Base-by-base conservation (phyloP, 805 yeast genomes). In the Wickerhamia fluorescens region DNA sequence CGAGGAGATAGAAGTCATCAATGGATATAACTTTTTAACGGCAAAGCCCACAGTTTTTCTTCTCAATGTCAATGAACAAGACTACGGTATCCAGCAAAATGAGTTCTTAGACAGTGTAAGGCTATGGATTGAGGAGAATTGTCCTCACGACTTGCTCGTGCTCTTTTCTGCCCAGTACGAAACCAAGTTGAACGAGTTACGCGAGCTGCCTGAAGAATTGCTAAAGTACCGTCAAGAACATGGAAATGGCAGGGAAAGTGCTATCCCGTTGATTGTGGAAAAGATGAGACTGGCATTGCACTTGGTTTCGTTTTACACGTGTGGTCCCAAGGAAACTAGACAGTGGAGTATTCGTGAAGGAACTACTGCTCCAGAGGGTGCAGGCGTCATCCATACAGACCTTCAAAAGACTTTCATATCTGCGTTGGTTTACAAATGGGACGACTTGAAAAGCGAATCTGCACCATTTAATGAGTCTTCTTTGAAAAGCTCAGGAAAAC, bases 341-440 rank as follows among this genome's bases (percentile, higher is more conserved):
- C 94, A 87, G 53, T 87, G 96, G 96, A 81, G 87, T 11, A 67
- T 87, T 31, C 69, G 88, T 49, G 65, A 66, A 29, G 84, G 86
- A 17, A 71, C 81, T 11, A 71, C 74, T 20, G 95, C 94, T 2
- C 88, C 89, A 21, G 83, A 83, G 38, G 95, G 94, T 2, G 96
- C 96, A 1, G 94, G 88, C 14, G 78, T 80, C 19, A 87, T 87
- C 35, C 96, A 87, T 51, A 80, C 85, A 6, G 96, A 86, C 51
- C 58, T 86, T 31, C 78, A 80, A 58, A 73, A 78, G 45, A 82
- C 94, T 1, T 87, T 87, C 51, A 74, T 87, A 26, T 72, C 74
- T 47, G 94, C 92, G 7, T 75, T 78, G 33, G 82, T 87, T 16
- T 68, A 73, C 47, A 80, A 80, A 45, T 80, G 69, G 50, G 64